phyloP scores from a whole-genome alignment of 805 yeast genomes.

The Wickerhamiella alocasiicola region DNA sequence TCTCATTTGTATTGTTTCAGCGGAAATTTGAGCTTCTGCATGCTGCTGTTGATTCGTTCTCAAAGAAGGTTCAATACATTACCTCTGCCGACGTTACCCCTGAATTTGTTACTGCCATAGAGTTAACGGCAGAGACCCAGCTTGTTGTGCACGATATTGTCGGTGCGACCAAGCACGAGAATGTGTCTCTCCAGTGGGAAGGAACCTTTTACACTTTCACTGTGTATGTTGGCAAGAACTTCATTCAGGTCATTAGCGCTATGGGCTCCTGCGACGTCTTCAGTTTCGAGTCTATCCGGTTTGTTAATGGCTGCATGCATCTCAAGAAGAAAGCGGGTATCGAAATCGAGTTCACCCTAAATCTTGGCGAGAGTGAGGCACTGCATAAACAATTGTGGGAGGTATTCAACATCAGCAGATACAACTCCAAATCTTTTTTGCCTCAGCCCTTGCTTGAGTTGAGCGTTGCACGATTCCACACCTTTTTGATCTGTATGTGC shows the following conservation, averaged over 20 bases:
- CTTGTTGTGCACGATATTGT: background rate
- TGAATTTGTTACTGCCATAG: background rate
- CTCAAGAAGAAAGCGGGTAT: background rate
- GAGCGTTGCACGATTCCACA: background rate
- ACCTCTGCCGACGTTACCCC: background rate
- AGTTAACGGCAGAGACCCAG: background rate
- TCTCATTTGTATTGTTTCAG: background rate
- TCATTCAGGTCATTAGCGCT: slow-evolving; percentile 1
- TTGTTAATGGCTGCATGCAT: slow-evolving; percentile 4
- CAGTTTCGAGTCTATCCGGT: background rate
- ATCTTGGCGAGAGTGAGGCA: background rate
- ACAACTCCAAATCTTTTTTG: background rate
- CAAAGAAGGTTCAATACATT: background rate
- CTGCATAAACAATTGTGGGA: slow-evolving; percentile 4
- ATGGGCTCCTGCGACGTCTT: slow-evolving; percentile 2
- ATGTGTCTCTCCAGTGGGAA: background rate
- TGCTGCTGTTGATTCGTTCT: background rate
- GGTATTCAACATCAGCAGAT: background rate
- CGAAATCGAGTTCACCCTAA: background rate
- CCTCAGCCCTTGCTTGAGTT: slow-evolving; percentile 7
- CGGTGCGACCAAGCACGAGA: background rate
- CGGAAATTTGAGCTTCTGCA: background rate
- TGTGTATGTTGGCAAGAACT: slow-evolving; percentile 6
- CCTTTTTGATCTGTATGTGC: slow-evolving; percentile 4
- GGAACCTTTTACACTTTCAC: background rate